Evolutionary conservation across 2,329 filamentous ascomycete species (phyloP).

Genomic region (Ceratocystis harringtonii): DNA sequence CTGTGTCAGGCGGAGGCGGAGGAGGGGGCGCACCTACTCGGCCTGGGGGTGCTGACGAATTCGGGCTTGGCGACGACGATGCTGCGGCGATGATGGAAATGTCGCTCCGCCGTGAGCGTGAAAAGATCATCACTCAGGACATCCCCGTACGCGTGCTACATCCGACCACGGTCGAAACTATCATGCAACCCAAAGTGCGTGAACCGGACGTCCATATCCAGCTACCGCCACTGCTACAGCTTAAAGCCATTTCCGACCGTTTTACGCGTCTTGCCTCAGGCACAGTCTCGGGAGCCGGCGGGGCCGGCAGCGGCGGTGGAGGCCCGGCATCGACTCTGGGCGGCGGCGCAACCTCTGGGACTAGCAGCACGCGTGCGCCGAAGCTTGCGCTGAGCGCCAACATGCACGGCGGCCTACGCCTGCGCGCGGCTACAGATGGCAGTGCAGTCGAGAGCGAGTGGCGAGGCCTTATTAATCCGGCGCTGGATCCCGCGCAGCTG

Average conservation of each 20-base stretch:
- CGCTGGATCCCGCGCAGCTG: slow-evolving; percentile 65
- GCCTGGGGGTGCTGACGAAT: slow-evolving; percentile 14
- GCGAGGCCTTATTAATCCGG: slow-evolving; percentile 73
- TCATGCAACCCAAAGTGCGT: slow-evolving; percentile 80
- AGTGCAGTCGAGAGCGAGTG: slow-evolving; percentile 76
- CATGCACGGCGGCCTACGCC: slow-evolving; percentile 74
- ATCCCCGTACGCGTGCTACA: slow-evolving; percentile 86
- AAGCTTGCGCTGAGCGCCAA: slow-evolving; percentile 82
- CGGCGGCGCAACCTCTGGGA: slow-evolving; percentile 18
- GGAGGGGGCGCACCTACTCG: slow-evolving; percentile 20
- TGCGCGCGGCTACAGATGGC: slow-evolving; percentile 69
- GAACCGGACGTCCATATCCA: slow-evolving; percentile 92
- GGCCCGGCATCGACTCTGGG: slow-evolving; percentile 13
- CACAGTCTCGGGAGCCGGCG: slow-evolving; percentile 20
- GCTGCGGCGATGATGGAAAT: slow-evolving; percentile 38
- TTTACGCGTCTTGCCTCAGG: slow-evolving; percentile 72
- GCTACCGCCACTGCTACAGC: slow-evolving; percentile 68
- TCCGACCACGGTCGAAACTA: slow-evolving; percentile 69
- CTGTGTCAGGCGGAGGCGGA: slow-evolving; percentile 33
- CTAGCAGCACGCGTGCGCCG: slow-evolving; percentile 29
- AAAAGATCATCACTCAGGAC: slow-evolving; percentile 88
- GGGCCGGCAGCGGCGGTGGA: not conserved
- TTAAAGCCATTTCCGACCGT: slow-evolving; percentile 87
- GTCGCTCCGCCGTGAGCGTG: slow-evolving; percentile 52
- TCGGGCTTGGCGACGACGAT: slow-evolving; percentile 24